phyloP scores from a whole-genome alignment of 768 basidiomycete species.

The Galerina marginata region DNA sequence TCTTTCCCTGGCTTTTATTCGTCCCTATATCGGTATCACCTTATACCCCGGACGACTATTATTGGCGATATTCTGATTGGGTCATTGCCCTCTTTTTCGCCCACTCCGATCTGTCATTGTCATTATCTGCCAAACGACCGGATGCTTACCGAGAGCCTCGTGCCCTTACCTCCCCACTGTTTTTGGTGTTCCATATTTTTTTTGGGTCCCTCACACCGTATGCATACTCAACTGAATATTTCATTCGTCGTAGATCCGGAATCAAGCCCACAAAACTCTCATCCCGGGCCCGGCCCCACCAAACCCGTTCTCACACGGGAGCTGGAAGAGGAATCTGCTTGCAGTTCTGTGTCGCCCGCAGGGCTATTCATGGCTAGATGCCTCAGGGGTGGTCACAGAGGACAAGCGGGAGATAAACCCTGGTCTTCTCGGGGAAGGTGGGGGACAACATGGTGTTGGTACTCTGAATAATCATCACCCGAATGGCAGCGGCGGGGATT shows the following conservation, averaged over 20 bases:
- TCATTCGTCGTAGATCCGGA: constrained; percentile 66
- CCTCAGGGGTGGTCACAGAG: constrained; percentile 61
- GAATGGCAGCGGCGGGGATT: constrained; percentile 11
- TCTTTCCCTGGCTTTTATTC: neutral
- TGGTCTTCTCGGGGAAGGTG: constrained; percentile 39
- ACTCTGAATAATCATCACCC: neutral
- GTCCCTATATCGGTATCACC: neutral
- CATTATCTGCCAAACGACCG: constrained; percentile 6
- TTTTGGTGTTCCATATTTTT: constrained; percentile 11
- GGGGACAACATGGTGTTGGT: neutral
- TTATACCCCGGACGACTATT: neutral
- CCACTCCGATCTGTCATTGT: constrained; percentile 20
- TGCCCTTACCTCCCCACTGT: neutral
- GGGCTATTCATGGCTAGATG: constrained; percentile 82
- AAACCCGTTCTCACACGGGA: constrained; percentile 89
- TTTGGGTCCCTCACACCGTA: neutral
- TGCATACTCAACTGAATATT: neutral
- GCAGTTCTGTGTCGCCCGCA: constrained; percentile 82
- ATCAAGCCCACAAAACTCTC: constrained; percentile 78
- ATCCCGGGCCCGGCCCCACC: constrained; percentile 68
- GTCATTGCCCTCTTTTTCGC: constrained; percentile 2
- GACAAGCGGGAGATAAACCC: constrained; percentile 82
- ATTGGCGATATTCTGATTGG: neutral
- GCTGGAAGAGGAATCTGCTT: constrained; percentile 73
- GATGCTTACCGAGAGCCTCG: constrained; percentile 7